Percentiles rank a stretch among this genome's conserved stretches.
Conservation (phyloP, 345 rosid genomes). For the Camelina laxa region DNA sequence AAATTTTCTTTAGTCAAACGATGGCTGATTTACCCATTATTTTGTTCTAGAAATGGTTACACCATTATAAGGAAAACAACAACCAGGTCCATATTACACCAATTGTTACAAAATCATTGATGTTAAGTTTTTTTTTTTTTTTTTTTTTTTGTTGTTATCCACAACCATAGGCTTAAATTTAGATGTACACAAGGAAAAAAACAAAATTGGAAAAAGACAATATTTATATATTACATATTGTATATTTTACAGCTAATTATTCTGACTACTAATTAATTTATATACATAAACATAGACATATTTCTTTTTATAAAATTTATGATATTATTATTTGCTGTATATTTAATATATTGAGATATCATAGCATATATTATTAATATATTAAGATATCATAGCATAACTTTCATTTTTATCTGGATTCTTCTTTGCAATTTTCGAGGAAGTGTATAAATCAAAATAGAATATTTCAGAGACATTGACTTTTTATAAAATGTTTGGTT, state of each 20-base stretch:
- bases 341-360: background rate
- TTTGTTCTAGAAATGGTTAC: conserved; percentile 28
- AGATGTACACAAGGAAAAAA: conserved; percentile 25
- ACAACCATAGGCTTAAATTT: conserved; percentile 37
- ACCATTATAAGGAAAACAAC: conserved; percentile 19
- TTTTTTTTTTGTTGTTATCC: conserved; percentile 33
- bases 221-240: background rate
- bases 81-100: conserved; percentile 27
- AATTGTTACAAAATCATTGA: conserved; percentile 29
- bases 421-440: background rate
- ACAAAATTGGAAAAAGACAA: conserved; percentile 12
- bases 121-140: conserved; percentile 4
- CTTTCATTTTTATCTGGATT: conserved; percentile 11
- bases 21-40: conserved; percentile 27
- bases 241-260: conserved; percentile 33
- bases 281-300: conserved; percentile 14
- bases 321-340: background rate
- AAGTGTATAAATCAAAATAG: background rate
- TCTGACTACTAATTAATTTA: background rate
- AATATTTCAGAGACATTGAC: conserved; percentile 29
- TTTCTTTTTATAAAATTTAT: background rate
- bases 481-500: conserved; percentile 17
- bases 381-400: background rate
- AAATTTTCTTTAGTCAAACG: conserved; percentile 36
- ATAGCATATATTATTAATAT: background rate